Percentiles rank a stretch among this genome's conserved stretches.
phyloP scores from a whole-genome alignment of 2,329 filamentous ascomycete species.

The Akanthomyces lecanii region DNA sequence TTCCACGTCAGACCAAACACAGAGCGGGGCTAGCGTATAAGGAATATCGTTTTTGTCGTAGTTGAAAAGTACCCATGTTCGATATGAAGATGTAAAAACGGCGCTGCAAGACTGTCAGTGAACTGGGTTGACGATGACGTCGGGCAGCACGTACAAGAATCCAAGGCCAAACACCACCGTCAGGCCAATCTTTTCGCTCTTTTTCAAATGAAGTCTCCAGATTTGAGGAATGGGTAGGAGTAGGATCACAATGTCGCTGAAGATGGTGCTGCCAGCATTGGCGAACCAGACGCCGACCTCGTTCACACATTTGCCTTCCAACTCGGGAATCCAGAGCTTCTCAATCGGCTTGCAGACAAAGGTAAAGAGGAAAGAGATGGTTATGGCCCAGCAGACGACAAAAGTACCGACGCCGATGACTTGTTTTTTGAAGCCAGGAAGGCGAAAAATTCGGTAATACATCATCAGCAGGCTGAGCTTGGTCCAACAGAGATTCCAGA shows the following conservation, averaged over 20 bases:
- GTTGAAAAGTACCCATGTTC: slow-evolving; percentile 43
- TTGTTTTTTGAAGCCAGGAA: slow-evolving; percentile 39
- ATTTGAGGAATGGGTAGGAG: slow-evolving; percentile 39
- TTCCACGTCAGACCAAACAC: slow-evolving; percentile 47
- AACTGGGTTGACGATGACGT: neutral
- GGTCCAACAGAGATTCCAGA: slow-evolving; percentile 45
- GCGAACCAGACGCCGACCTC: slow-evolving; percentile 47
- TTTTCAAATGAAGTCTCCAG: slow-evolving; percentile 41
- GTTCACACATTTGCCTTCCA: slow-evolving; percentile 46
- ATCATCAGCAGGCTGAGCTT: slow-evolving; percentile 48
- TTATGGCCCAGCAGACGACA: slow-evolving; percentile 43
- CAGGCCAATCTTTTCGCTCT: slow-evolving; percentile 39
- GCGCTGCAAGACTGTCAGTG: slow-evolving; percentile 30
- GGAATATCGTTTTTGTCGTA: slow-evolving; percentile 37
- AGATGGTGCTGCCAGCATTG: slow-evolving; percentile 44
- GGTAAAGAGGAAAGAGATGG: slow-evolving; percentile 45
- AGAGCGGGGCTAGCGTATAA: slow-evolving; percentile 44
- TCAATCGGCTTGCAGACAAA: slow-evolving; percentile 49
- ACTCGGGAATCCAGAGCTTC: slow-evolving; percentile 43
- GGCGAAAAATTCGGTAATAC: slow-evolving; percentile 50
- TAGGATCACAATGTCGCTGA: slow-evolving; percentile 44
- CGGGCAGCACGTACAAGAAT: slow-evolving; percentile 35
- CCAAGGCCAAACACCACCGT: slow-evolving; percentile 42
- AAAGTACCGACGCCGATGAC: slow-evolving; percentile 39
- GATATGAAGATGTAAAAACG: slow-evolving; percentile 45